These are phyloP conservation scores for Cryomyces minteri DNA, from an alignment of 495 filamentous ascomycete genomes.

Conservation along the genomic window DNA sequence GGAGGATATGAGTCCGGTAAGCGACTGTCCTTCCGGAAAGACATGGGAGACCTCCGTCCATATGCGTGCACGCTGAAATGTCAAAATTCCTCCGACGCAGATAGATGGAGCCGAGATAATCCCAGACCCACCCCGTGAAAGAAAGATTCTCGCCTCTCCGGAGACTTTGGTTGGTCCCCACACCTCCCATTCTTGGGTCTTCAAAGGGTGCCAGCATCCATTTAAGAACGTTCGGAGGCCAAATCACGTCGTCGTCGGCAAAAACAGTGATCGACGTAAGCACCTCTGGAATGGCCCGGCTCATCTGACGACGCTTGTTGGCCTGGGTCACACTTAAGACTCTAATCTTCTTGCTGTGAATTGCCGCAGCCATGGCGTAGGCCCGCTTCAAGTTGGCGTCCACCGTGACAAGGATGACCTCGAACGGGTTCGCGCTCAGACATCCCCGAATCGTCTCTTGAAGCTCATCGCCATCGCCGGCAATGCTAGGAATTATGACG, in stretches of 20 bases:
- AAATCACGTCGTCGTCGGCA: conserved; percentile 76
- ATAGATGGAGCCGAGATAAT: conserved; percentile 66
- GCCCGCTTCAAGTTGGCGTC: conserved; percentile 40
- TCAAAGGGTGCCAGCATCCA: conserved; percentile 82
- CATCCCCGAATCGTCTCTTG: conserved; percentile 41
- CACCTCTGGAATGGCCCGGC: conserved; percentile 59
- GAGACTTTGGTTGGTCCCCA: conserved; percentile 67
- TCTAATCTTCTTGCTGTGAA: conserved; percentile 27
- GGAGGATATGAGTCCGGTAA: conserved; percentile 65
- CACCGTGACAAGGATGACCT: conserved; percentile 45
- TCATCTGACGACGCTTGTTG: conserved; percentile 77
- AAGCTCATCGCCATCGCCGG: conserved; percentile 39
- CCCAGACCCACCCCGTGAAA: conserved; percentile 28
- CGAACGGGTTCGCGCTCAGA: conserved; percentile 33
- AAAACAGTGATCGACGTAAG: conserved; percentile 58
- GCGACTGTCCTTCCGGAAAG: conserved; percentile 76
- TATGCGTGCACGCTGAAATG: conserved; percentile 66
- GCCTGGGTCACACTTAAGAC: conserved; percentile 25
- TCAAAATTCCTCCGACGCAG: conserved; percentile 78
- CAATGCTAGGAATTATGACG: conserved; percentile 53
- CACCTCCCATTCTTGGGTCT: conserved; percentile 54
- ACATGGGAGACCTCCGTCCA: conserved; percentile 75
- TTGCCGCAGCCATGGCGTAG: conserved; percentile 29
- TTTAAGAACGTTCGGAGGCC: conserved; percentile 54
- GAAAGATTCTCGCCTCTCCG: conserved; percentile 41